Conservation (phyloP, 768 basidiomycete genomes). For the Mrakia hoshinonis region DNA sequence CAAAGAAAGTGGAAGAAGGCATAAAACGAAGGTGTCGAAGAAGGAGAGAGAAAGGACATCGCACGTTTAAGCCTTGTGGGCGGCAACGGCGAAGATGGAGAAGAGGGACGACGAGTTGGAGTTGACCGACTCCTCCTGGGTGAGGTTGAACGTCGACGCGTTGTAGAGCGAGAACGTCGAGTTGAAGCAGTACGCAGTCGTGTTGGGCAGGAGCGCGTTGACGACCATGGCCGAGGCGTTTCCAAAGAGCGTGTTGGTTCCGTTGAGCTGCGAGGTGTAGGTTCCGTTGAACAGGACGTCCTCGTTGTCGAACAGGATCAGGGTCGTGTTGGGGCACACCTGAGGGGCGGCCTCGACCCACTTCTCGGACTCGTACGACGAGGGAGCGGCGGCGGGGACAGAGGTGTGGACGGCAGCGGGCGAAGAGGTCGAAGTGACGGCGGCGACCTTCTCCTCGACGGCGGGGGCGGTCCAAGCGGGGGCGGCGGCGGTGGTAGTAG, state of each 20-base stretch:
- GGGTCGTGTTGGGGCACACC: conserved; percentile 22
- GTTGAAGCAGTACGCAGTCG: conserved; percentile 17
- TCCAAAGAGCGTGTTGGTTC: conserved; percentile 16
- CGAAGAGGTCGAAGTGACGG: background rate
- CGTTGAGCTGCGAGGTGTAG: conserved; percentile 21
- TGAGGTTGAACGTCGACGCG: background rate
- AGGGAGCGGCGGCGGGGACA: conserved; percentile 4
- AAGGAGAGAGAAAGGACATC: background rate
- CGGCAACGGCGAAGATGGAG: conserved; percentile 8
- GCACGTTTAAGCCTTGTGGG: background rate
- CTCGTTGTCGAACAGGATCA: conserved; percentile 18
- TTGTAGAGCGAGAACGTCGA: conserved; percentile 10
- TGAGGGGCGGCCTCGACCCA: conserved; percentile 3
- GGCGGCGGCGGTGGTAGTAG: background rate
- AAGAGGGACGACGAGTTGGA: conserved; percentile 2
- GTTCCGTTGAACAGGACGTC: conserved; percentile 23
- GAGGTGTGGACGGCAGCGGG: conserved; percentile 8
- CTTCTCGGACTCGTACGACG: conserved; percentile 1
- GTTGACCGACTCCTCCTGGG: background rate
- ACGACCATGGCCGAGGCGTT: conserved; percentile 15
- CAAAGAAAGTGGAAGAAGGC: background rate
- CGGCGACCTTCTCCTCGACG: background rate
- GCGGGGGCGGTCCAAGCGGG: background rate
- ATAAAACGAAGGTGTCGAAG: background rate
- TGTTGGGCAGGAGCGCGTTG: conserved; percentile 22